Evolutionary conservation across 2,329 filamentous ascomycete genomes (phyloP), one percentile per base, ranked within the genome.

Genomic region (Apiospora marii): DNA sequence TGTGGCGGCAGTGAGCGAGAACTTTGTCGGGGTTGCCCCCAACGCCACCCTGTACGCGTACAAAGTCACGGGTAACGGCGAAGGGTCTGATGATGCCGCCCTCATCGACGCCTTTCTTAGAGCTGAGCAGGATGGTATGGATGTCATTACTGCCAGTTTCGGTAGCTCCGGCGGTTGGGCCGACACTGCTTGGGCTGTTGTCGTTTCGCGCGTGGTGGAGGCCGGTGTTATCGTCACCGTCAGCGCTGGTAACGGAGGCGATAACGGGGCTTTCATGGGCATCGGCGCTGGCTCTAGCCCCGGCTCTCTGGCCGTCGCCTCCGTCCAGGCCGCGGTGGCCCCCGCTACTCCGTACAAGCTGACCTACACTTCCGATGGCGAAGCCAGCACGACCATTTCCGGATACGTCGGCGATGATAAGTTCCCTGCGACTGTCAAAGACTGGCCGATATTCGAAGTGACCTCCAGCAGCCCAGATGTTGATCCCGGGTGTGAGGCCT

Each of bases 31-130:
- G 46, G 84, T 81, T 34, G 82, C 82, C 6, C 83, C 83, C 4
- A 81, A 80, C 51, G 83, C 81, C 3, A 84, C 78, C 16, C 75
- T 86, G 0, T 82, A 81, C 27, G 79, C 80, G 30, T 85, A 85
- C 75, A 79, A 81, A 43, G 81, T 83, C 1, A 82, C 84, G 70
- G 79, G 79, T 37, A 84, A 83, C 72, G 61, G 64, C 10, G 82
- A 80, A 7, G 64, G 43, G 14, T 75, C 80, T 1, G 75, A 77
- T 4, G 81, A 79, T 30, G 85, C 86, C 70, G 77, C 84, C 14
- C 37, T 86, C 64, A 81, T 84, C 58, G 80, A 79, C 3, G 84
- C 83, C 6, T 82, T 82, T 51, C 80, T 81, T 70, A 80, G 78
- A 72, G 85, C 85, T 0, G 84, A 81, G 68, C 81, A 84, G 70